Evolutionary conservation across 2,329 filamentous ascomycete species (phyloP).

Genomic region (Neonectria coccinea): DNA sequence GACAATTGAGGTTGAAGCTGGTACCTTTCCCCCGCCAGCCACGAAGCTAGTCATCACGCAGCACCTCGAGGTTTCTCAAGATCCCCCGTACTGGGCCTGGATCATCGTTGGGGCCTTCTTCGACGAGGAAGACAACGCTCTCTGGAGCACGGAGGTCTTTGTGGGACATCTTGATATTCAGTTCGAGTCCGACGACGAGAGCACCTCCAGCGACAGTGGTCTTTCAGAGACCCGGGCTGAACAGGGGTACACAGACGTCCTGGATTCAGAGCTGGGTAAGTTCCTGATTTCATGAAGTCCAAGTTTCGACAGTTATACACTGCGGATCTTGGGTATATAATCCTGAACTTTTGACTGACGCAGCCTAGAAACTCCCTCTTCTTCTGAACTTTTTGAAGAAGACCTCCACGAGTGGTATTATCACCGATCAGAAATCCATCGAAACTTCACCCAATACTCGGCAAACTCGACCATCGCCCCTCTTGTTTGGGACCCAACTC

Average conservation of each 20-base stretch:
- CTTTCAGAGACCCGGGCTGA: constrained; percentile 28
- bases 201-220: constrained; percentile 20
- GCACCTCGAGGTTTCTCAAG: constrained; percentile 50
- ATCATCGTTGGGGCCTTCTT: constrained; percentile 62
- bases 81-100: constrained; percentile 57
- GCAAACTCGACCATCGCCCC: constrained; percentile 14
- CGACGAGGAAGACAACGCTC: constrained; percentile 52
- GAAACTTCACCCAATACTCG: constrained; percentile 22
- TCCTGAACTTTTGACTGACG: constrained; percentile 15
- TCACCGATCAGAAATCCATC: constrained; percentile 21
- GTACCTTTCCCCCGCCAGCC: constrained; percentile 58
- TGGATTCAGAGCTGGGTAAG: constrained; percentile 39
- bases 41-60: constrained; percentile 60
- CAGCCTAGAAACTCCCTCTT: constrained; percentile 16
- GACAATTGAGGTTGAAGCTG: constrained; percentile 46
- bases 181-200: constrained; percentile 44
- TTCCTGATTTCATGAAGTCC: constrained; percentile 15
- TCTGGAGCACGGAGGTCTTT: constrained; percentile 63
- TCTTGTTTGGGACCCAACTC: constrained; percentile 46
- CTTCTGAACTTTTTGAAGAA: constrained; percentile 14
- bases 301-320: constrained; percentile 16
- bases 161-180: constrained; percentile 47
- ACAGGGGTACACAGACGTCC: constrained; percentile 26
- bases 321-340: constrained; percentile 12
- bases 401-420: constrained; percentile 8